Evolutionary conservation across 1,284 basidiomycete genomes (phyloP).

Genomic region (Leccinum angustisporum): DNA sequence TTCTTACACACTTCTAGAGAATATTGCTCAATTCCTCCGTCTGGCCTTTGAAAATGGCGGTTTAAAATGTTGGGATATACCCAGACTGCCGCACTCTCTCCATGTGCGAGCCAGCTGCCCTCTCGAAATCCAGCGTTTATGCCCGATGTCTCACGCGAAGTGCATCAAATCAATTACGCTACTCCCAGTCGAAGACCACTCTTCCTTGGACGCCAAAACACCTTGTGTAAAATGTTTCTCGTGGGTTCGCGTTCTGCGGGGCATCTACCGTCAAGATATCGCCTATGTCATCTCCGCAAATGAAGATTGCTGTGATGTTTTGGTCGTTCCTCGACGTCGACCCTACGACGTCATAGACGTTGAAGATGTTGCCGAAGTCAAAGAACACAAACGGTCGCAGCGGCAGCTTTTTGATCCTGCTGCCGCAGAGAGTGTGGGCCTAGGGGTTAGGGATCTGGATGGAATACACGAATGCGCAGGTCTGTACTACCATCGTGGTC

Average conservation of each 20-base stretch:
- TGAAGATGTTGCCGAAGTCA: background rate
- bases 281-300: background rate
- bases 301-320: background rate
- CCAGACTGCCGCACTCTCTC: background rate
- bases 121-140: background rate
- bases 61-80: background rate
- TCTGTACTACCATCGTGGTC: background rate
- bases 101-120: background rate
- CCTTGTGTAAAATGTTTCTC: background rate
- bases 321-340: background rate
- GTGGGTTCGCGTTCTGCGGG: background rate
- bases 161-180: background rate
- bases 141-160: background rate
- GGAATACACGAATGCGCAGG: background rate
- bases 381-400: background rate
- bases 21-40: background rate
- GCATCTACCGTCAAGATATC: background rate
- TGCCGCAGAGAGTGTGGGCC: background rate
- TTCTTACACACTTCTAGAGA: background rate
- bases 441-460: background rate
- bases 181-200: background rate
- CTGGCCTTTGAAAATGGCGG: background rate
- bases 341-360: background rate
- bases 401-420: background rate
- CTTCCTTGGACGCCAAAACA: background rate